Base-by-base conservation (phyloP, 169 alveolate genomes). In the Cryptosporidium felis region DNA sequence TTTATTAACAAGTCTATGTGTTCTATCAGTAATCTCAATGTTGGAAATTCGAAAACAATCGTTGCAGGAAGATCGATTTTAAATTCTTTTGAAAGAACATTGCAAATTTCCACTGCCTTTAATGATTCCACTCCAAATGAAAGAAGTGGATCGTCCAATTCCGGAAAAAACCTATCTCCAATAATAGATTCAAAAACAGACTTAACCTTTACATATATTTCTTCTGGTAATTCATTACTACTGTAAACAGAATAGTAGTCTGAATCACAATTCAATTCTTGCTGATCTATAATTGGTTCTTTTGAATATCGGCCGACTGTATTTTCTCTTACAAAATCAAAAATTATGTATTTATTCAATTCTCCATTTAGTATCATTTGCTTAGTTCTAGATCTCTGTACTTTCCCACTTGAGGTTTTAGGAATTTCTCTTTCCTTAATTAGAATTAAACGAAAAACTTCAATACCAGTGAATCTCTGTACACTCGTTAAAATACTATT, bases 51-150 rank as follows among this genome's bases (percentile, higher is more conserved):
- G 46, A 89, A 89, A 34, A 89, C 44, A 4, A 89, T 45, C 30
- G 92, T 82, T 21, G 92, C 91, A 14, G 91, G 80, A 12, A 89
- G 65, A 46, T 89, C 89, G 21, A 89, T 36, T 14, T 88, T 74
- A 36, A 89, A 80, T 58, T 82, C 85, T 21, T 53, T 81, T 42
- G 93, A 80, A 63, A 92, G 90, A 32, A 91, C 89, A 79, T 91
- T 90, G 41, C 95, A 90, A 80, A 92, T 90, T 74, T 92, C 95
- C 26, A 92, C 94, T 0, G 95, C 95, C 18, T 93, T 92, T 34
- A 92, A 62, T 60, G 95, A 92, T 44, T 92, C 95, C 38, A 92
- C 81, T 16, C 95, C 95, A 0, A 81, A 80, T 61, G 90, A 92
- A 80, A 89, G 85, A 47, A 92, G 80, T 4, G 95, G 90, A 5